Evolutionary conservation across 2,329 filamentous ascomycete species (phyloP), one percentile per base, ranked within the genome.

Genomic region (Neopestalotiopsis sp.): DNA sequence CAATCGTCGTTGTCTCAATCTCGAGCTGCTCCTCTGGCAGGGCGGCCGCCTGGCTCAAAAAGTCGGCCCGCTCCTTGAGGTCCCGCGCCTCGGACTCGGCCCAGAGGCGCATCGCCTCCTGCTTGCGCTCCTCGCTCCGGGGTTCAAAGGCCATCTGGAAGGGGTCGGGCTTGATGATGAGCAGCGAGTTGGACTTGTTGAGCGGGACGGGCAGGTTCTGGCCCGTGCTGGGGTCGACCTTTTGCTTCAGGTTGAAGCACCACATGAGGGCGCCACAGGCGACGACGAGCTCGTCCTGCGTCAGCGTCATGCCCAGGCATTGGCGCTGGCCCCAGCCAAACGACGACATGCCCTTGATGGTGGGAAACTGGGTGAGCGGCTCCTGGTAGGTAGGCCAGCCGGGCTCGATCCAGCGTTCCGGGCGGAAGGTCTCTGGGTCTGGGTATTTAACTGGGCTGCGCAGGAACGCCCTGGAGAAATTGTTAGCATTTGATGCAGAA

Each of bases 121-220:
- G 71, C 69, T 77, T 79, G 30, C 83, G 79, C 7, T 72, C 73
- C 64, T 79, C 78, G 65, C 81, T 86, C 63, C 86, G 77, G 4
- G 85, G 84, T 75, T 87, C 83, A 67, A 88, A 88, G 1, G 78
- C 80, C 84, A 88, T 86, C 75, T 86, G 77, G 73, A 86, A 88
- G 0, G 83, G 81, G 70, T 88, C 84, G 0, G 86, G 86, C 79
- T 88, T 88, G 78, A 88, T 83, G 72, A 88, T 88, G n/a, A 88
- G 81, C 13, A 88, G 78, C 4, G 84, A 86, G 73, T 87, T 88
- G 56, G 82, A 85, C 78, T 86, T 86, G 75, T 86, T 76, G 4
- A 83, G 71, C 0, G 83, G 81, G 0, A 85, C 82, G 4, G 83
- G 81, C 4, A 84, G 75, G 40, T 82, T 77, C 14, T 74, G 56